Evolutionary conservation across 2,329 filamentous ascomycete species (phyloP).

Genomic region (Neonectria coccinea): DNA sequence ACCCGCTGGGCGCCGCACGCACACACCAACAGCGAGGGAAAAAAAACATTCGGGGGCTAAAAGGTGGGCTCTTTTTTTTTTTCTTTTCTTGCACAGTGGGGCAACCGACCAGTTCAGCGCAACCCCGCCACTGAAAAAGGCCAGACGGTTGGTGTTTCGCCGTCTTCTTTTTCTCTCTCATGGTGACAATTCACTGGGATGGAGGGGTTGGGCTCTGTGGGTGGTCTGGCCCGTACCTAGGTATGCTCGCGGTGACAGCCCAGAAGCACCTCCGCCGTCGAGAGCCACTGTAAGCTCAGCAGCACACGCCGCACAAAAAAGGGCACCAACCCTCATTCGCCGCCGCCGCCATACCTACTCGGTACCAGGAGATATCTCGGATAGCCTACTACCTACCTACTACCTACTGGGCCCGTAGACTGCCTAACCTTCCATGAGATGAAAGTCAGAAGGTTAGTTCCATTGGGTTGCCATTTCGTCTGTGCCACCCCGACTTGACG

Average conservation of each 20-base stretch:
- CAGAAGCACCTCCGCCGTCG: constrained; percentile 8
- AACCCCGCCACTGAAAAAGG: constrained; percentile 21
- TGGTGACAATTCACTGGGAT: constrained; percentile 18
- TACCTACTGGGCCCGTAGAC: too few relatives aligned
- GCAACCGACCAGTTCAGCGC: constrained; percentile 16
- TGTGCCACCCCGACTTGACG: constrained; percentile 4
- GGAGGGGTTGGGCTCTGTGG: constrained; percentile 14
- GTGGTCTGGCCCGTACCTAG: background rate
- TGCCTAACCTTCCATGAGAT: background rate
- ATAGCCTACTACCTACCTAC: background rate
- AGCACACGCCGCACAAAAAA: constrained; percentile 37
- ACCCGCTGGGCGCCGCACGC: background rate
- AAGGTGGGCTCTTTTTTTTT: constrained; percentile 33
- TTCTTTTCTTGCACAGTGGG: constrained; percentile 5
- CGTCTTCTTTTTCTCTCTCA: background rate
- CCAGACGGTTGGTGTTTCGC: constrained; percentile 10
- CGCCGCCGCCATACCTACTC: constrained; percentile 16
- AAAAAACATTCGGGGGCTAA: constrained; percentile 41
- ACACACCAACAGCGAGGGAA: constrained; percentile 24
- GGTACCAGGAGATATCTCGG: constrained; percentile 30
- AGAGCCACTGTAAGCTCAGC: background rate
- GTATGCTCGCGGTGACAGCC: background rate
- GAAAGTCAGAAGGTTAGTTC: background rate
- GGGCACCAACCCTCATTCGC: constrained; percentile 46
- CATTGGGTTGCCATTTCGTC: constrained; percentile 1